Evolutionary conservation across 306 rosid species (phyloP), one percentile per base, ranked within the genome.

Genomic region (Trichosanthes truncata): DNA sequence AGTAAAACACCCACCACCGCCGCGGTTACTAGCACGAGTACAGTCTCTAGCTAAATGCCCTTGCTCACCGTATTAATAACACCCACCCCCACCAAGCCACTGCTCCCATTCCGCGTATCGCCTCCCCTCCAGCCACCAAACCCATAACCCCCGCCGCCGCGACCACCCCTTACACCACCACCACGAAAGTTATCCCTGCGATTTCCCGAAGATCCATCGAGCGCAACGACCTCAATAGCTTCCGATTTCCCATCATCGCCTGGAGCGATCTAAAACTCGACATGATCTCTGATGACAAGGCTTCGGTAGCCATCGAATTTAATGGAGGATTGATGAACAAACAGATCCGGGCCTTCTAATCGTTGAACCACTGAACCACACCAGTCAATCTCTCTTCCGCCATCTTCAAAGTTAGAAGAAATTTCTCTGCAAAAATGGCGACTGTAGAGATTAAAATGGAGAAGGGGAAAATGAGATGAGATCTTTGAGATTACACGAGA

Each of bases 321-420:
- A 90, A 94, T 88, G 55, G 94, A 82, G 0, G 98, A 94, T 51
- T 94, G 97, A 77, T 94, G 98, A 21, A 94, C 94, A 59, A 94
- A 94, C 45, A 94, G 89, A 81, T 94, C 98, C 3, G 91, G 96
- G 14, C 87, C 83, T 6, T 87, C 97, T 33, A 48, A 33, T 92
- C 91, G 83, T 78, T 89, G 90, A 94, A 94, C 96, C 98, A 88
- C 63, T 85, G 88, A 6, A 94, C 98, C 7, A 86, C 90, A 9
- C 98, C 98, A 0, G 89, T 90, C 51, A 89, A 85, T 68, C 97
- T 84, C 82, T 88, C 94, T 61, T 89, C 96, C 74, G 91, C 90
- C 98, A 94, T 84, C 49, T 56, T 83, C 80, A 77, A 66, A 60
- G 84, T 59, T 71, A 23, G 59, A 57, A 11, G 38, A 55, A 67